phyloP scores from a whole-genome alignment of 1,139 yeast genomes.

The Debaryomyces nepalensis region DNA sequence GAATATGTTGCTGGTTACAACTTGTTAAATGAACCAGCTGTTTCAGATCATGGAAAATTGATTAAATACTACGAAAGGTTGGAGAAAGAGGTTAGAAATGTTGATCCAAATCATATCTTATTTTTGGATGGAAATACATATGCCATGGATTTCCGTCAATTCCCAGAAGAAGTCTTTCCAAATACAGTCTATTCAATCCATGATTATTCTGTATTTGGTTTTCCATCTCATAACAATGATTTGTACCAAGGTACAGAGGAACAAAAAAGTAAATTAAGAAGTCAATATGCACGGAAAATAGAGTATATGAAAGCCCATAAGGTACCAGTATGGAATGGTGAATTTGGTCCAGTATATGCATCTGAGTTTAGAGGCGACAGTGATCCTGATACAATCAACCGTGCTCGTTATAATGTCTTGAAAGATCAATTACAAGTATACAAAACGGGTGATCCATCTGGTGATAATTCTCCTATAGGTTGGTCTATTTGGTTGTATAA shows the following conservation, averaged over 20 bases:
- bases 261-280: conserved; percentile 34
- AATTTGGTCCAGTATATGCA: conserved; percentile 55
- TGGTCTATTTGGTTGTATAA: conserved; percentile 59
- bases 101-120: conserved; percentile 49
- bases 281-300: conserved; percentile 44
- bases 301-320: conserved; percentile 41
- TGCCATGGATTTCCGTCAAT: conserved; percentile 50
- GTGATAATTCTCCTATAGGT: conserved; percentile 44
- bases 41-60: conserved; percentile 41
- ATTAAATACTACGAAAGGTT: conserved; percentile 38
- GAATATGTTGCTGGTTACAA: conserved; percentile 54
- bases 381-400: conserved; percentile 39
- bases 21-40: conserved; percentile 53
- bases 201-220: conserved; percentile 46
- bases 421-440: conserved; percentile 48
- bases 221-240: conserved; percentile 39
- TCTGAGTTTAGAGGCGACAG: conserved; percentile 43
- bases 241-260: conserved; percentile 37
- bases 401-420: conserved; percentile 42
- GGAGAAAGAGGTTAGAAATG: conserved; percentile 39
- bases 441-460: conserved; percentile 47
- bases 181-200: conserved; percentile 53
- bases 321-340: conserved; percentile 58
- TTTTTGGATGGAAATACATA: conserved; percentile 53
- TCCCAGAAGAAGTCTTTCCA: conserved; percentile 37